A percentile compares a stretch with the other conserved stretches of the same genome.
Evolutionary conservation across 768 basidiomycete genomes (phyloP).

Genomic region (Tremella mesenterica): DNA sequence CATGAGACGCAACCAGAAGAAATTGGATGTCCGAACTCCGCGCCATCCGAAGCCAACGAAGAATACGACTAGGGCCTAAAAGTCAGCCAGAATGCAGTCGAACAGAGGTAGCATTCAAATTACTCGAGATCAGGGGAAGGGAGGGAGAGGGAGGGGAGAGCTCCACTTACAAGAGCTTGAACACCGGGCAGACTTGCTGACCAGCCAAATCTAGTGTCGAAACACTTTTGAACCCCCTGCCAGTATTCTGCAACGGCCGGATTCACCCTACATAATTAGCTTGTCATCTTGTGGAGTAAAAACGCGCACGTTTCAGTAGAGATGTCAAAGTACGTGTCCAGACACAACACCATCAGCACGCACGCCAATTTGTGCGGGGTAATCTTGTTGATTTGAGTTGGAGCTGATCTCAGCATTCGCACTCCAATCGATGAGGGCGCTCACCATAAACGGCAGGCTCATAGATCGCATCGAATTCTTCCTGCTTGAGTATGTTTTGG

Average conservation of each 20-base stretch:
- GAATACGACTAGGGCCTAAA: conserved; percentile 13
- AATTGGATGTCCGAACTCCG: conserved; percentile 31
- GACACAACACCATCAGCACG: conserved; percentile 29
- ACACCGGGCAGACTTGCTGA: conserved; percentile 33
- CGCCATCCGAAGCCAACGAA: conserved; percentile 39
- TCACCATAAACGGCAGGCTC: conserved; percentile 34
- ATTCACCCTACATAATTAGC: conserved; percentile 9
- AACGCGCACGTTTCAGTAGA: conserved; percentile 9
- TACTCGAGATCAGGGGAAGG: too few relatives aligned
- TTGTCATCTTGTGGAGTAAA: background rate
- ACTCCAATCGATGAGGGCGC: too few relatives aligned
- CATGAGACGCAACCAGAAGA: conserved; percentile 36
- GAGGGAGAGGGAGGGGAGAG: too few relatives aligned
- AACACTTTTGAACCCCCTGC: conserved; percentile 33
- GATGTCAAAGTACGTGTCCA: conserved; percentile 32
- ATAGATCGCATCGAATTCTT: conserved; percentile 31
- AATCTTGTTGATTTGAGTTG: conserved; percentile 31
- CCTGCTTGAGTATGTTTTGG: conserved; percentile 24
- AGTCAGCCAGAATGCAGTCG: background rate
- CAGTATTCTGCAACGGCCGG: conserved; percentile 26
- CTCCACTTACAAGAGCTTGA: conserved; percentile 20
- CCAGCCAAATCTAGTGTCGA: conserved; percentile 38
- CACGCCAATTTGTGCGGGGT: conserved; percentile 38
- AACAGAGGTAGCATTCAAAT: too few relatives aligned
- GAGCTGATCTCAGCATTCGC: too few relatives aligned